phyloP scores from a whole-genome alignment of 306 rosid species.

The Mimosa bimucronata region DNA sequence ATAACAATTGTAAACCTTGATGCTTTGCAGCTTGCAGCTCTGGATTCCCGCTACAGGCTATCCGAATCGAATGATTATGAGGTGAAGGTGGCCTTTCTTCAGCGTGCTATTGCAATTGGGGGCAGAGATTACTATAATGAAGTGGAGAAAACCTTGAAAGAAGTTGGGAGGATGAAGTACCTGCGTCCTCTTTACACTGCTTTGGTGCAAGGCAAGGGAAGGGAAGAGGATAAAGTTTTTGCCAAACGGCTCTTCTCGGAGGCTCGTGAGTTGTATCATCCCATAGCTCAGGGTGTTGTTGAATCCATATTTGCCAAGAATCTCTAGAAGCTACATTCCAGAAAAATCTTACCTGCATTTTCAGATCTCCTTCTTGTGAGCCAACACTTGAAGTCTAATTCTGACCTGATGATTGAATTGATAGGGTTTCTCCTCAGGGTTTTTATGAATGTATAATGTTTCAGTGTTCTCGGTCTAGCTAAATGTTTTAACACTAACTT shows the following conservation, averaged over 20 bases:
- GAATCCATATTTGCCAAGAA: constrained; percentile 76
- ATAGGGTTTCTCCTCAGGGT: neutral
- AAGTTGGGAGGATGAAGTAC: constrained; percentile 85
- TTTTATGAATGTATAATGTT: neutral
- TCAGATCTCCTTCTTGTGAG: neutral
- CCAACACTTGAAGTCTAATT: neutral
- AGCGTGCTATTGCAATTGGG: constrained; percentile 61
- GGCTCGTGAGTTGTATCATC: constrained; percentile 84
- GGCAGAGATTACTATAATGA: constrained; percentile 65
- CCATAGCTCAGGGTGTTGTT: constrained; percentile 86
- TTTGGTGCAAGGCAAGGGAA: constrained; percentile 72
- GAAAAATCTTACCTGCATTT: neutral
- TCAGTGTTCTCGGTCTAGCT: neutral
- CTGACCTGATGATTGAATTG: neutral
- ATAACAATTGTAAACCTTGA: neutral
- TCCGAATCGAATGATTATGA: constrained; percentile 86
- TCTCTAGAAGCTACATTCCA: constrained; percentile 40
- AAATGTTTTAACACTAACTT: neutral
- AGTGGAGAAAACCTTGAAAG: constrained; percentile 86
- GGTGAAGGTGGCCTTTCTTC: constrained; percentile 84
- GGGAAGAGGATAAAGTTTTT: constrained; percentile 81
- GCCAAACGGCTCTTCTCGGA: constrained; percentile 79
- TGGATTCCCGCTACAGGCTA: constrained; percentile 73
- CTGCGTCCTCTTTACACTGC: constrained; percentile 87
- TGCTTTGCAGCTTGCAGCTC: constrained; percentile 59